A percentile compares a stretch with the other conserved stretches of the same genome.
These are phyloP conservation scores for Aaosphaeria arxii DNA, from an alignment of 2,329 filamentous ascomycete species.

Conservation along the genomic window DNA sequence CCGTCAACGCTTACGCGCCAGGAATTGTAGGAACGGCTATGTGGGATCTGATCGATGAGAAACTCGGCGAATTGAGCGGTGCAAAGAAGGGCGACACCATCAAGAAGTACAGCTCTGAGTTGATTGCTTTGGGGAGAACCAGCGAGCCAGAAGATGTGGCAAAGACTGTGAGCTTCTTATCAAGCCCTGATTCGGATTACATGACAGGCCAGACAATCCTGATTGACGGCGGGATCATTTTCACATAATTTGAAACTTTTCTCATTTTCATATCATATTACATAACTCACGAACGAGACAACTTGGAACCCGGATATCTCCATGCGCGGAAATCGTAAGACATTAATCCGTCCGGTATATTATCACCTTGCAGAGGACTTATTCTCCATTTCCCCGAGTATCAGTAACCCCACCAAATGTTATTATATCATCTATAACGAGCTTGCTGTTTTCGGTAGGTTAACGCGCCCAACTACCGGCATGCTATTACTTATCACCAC, in stretches of 20 bases:
- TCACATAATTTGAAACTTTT: conserved; percentile 25
- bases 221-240: conserved; percentile 60
- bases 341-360: too few species aligned
- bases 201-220: conserved; percentile 65
- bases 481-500: too few species aligned
- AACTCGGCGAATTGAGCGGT: conserved; percentile 52
- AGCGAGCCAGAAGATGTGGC: conserved; percentile 63
- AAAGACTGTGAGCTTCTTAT: conserved; percentile 61
- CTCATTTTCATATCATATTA: too few species aligned
- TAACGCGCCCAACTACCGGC: too few species aligned
- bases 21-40: conserved; percentile 66
- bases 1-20: conserved; percentile 64
- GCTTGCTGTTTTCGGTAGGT: too few species aligned
- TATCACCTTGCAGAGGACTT: too few species aligned
- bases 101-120: conserved; percentile 51
- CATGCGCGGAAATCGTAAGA: too few species aligned
- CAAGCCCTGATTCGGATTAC: conserved; percentile 59
- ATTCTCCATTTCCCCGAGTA: too few species aligned
- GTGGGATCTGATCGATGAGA: conserved; percentile 67
- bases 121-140: conserved; percentile 57
- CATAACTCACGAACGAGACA: too few species aligned
- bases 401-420: too few species aligned
- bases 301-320: too few species aligned
- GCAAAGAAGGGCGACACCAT: conserved; percentile 53
- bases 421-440: too few species aligned